Base-by-base conservation (phyloP, 805 yeast genomes). In the Cyberlindnera mississippiensis region DNA sequence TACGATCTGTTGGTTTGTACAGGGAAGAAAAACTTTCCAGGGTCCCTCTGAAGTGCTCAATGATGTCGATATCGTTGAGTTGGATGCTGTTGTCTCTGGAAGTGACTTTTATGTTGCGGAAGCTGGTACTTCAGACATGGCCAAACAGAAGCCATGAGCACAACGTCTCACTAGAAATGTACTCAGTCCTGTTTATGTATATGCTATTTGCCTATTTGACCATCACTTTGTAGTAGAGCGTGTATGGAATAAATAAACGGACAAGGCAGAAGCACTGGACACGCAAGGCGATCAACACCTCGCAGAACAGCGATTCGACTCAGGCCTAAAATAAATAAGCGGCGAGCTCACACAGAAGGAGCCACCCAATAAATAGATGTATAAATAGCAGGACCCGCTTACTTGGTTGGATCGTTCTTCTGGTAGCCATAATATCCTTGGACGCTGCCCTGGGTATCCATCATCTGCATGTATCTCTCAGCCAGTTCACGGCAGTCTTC, bases 381-480 rank as follows among this genome's bases (percentile, higher is more conserved):
- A 28, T 30, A 31, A 37, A 29, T 32, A 33, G 37, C 31, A 13
- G 24, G 17, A 10, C 6, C 36, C 36, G 35, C 8, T 61, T 68
- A 83, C 68, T 85, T 83, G 28, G 85, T 71, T 34, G 91, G 93
- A 60, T 85, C 95, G 66, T 85, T 85, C 75, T 86, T 82, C 69
- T 86, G 95, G 68, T 85, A 85, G n/a, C 88, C 91, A 59, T 80
- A 68, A 66, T 73, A 85, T 33, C 95, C 95, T 52, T 77, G 74
- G 46, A 82, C 73, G 52, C 79, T 75, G 52, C 82, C 75, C 38
- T 73, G 53, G 10, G 51, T 65, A 42, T 87, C 90, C 43, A 85
- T 69, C 85, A 86, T 72, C 54, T 82, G 85, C 69, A 86, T 67
- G 62, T 86, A 85, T 48, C 69, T 78, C 66, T 83, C 82, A 24